These are phyloP conservation scores for Phytophthora macrochlamydospora DNA, from an alignment of 352 stramenopile species.

Conservation along the genomic window DNA sequence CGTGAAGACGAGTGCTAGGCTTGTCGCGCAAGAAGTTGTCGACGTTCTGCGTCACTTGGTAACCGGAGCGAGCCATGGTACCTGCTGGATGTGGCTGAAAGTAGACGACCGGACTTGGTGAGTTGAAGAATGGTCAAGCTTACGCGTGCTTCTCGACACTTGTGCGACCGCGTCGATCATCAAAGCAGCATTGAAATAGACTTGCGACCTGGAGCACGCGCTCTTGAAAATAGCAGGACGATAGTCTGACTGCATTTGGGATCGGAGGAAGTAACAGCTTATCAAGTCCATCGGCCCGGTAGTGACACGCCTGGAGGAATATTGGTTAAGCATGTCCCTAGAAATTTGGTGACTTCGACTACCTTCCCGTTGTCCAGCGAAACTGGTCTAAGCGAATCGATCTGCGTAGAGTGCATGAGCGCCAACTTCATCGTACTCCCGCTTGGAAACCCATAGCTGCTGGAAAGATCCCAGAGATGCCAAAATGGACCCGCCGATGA, in stretches of 20 bases:
- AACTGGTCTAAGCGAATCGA: constrained; percentile 62
- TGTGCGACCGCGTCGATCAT: constrained; percentile 6
- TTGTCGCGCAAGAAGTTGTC: constrained; percentile 84
- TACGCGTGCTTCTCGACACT: not conserved
- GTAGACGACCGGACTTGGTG: constrained; percentile 11
- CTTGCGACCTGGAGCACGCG: constrained; percentile 14
- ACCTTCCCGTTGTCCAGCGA: not conserved
- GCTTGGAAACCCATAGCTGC: constrained; percentile 88
- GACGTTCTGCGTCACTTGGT: constrained; percentile 76
- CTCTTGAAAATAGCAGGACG: constrained; percentile 19
- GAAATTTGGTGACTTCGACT: not conserved
- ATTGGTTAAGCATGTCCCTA: not conserved
- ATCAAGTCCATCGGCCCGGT: not conserved
- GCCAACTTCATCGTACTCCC: constrained; percentile 85
- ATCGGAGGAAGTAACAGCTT: constrained; percentile 2
- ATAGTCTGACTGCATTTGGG: constrained; percentile 20
- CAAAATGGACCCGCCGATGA: constrained; percentile 89
- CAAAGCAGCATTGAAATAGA: constrained; percentile 27
- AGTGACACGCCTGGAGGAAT: too few species aligned
- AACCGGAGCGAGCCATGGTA: constrained; percentile 60
- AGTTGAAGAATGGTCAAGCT: constrained; percentile 40
- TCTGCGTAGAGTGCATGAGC: constrained; percentile 67
- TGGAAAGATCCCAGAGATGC: constrained; percentile 89
- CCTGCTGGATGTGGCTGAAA: constrained; percentile 5
- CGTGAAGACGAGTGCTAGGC: constrained; percentile 76